Base-by-base conservation (phyloP, 1,284 basidiomycete genomes). In the Ceratobasidium sp. region DNA sequence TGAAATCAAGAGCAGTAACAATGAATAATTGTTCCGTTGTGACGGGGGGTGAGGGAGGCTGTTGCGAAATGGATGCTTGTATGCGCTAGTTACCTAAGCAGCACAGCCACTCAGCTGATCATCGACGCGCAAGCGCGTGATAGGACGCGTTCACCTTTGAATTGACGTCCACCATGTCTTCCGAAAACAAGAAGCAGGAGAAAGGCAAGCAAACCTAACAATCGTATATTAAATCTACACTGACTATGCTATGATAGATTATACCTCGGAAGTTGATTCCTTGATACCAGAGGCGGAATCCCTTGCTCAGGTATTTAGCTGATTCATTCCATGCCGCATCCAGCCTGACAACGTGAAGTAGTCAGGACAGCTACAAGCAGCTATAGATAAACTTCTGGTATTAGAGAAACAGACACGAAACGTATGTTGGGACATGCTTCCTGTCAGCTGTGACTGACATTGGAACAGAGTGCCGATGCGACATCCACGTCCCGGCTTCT, bases 371-470 rank as follows among this genome's bases (percentile, higher is more conserved):
- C 85, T 96, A 52, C 86, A 91, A 78, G 91, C 94, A 50, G 94
- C 92, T 14, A 83, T 98, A 21, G 97, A 99, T 81, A 94, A 93
- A 82, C 88, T 99, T 70, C 86, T 95, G 72, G 83, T 84, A 2
- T 84, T 99, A 0, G 97, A 99, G 83, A 99, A 99, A 83, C 96
- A 97, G 81, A 92, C 97, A 3, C 88, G 97, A 81, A 98, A 98
- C 84, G 97, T 95, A 75, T 69, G 89, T 80, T 23, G 6, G n/a
- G 16, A 16, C 43, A 45, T 48, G 46, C n/a, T 46, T 34, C n/a
- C 58, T 73, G 36, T 23, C 12, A 26, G 58, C 34, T 9, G 43
- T 70, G 57, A 9, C 36, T 18, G 59, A 21, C 62, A 45, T 39
- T 32, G 18, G 14, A 23, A 14, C 77, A 97, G 95, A 95, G 97